These are phyloP conservation scores for Wickerhamiella sorbophila DNA, from an alignment of 805 yeast genomes.

Conservation along the genomic window DNA sequence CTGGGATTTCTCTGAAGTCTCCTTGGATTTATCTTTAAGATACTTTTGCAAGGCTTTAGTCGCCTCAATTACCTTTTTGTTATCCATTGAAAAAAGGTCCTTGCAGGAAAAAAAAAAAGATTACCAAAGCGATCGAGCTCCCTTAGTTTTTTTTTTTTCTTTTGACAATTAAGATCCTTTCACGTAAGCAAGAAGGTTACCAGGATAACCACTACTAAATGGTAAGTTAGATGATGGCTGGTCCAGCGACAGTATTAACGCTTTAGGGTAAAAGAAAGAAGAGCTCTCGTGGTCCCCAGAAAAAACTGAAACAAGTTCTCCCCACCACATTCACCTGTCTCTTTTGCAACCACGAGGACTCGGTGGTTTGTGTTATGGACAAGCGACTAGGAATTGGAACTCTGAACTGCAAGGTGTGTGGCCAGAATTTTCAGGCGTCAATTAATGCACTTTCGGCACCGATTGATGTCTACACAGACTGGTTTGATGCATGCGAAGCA, in stretches of 20 bases:
- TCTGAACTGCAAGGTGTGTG: slow-evolving; percentile 81
- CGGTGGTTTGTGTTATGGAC: slow-evolving; percentile 78
- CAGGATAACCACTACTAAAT: neutral
- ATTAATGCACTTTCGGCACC: slow-evolving; percentile 71
- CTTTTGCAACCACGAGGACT: slow-evolving; percentile 89
- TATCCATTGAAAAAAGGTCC: slow-evolving; percentile 11
- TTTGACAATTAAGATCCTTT: neutral
- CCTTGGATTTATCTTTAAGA: slow-evolving; percentile 27
- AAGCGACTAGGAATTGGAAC: slow-evolving; percentile 76
- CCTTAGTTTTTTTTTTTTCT: slow-evolving; percentile 5
- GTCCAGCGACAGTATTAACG: neutral
- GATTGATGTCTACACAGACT: slow-evolving; percentile 87
- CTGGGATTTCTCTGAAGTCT: slow-evolving; percentile 26
- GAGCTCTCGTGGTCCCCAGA: slow-evolving; percentile 68
- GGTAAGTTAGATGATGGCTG: neutral
- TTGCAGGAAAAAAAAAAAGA: neutral
- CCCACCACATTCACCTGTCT: slow-evolving; percentile 80
- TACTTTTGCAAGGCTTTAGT: slow-evolving; percentile 48
- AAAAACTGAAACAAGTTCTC: slow-evolving; percentile 60
- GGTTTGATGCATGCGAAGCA: slow-evolving; percentile 95
- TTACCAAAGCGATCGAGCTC: neutral
- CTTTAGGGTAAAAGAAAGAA: slow-evolving; percentile 66
- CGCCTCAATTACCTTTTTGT: slow-evolving; percentile 24
- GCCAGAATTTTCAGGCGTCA: slow-evolving; percentile 80
- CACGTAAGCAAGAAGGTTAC: neutral